A percentile compares a stretch with the other conserved stretches of the same genome.
Evolutionary conservation across 495 filamentous ascomycete species (phyloP).

Genomic region (Annulohypoxylon bovei): DNA sequence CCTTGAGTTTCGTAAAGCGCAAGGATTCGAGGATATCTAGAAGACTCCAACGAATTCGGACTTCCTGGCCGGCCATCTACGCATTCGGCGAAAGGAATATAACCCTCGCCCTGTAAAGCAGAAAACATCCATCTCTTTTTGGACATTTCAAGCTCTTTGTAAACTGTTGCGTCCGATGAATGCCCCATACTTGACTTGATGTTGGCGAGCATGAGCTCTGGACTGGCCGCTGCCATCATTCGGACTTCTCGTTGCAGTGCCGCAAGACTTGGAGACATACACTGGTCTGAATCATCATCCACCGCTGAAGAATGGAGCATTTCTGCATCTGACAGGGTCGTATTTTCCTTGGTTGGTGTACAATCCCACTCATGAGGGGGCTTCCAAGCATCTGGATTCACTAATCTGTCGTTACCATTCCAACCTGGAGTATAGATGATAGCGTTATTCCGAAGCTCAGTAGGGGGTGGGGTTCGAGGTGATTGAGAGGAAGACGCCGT

Average conservation of each 20-base stretch:
- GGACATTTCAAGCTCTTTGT: slow-evolving; percentile 52
- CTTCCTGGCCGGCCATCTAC: slow-evolving; percentile 15
- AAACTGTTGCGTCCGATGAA: slow-evolving; percentile 50
- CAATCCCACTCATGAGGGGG: slow-evolving; percentile 53
- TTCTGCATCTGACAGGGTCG: slow-evolving; percentile 27
- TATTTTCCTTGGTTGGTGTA: slow-evolving; percentile 27
- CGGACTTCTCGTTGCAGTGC: slow-evolving; percentile 53
- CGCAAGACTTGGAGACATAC: slow-evolving; percentile 43
- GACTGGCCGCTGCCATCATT: slow-evolving; percentile 56
- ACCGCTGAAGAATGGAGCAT: slow-evolving; percentile 13
- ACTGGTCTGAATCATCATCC: slow-evolving; percentile 30
- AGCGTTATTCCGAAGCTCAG: slow-evolving; percentile 24
- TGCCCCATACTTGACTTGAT: slow-evolving; percentile 56
- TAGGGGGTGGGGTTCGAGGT: slow-evolving; percentile 41
- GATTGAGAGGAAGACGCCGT: slow-evolving; percentile 30
- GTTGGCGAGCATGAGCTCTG: slow-evolving; percentile 55
- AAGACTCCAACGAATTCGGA: slow-evolving; percentile 19
- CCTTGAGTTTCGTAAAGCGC: slow-evolving; percentile 58
- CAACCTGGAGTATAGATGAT: slow-evolving; percentile 34
- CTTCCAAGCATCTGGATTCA: slow-evolving; percentile 54
- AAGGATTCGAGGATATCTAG: slow-evolving; percentile 44
- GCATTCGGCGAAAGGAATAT: slow-evolving; percentile 26
- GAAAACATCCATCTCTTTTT: slow-evolving; percentile 59
- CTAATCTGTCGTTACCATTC: slow-evolving; percentile 32
- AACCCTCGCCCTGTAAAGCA: slow-evolving; percentile 46